phyloP scores from a whole-genome alignment of 768 basidiomycete species.

The Panellus pusillus region DNA sequence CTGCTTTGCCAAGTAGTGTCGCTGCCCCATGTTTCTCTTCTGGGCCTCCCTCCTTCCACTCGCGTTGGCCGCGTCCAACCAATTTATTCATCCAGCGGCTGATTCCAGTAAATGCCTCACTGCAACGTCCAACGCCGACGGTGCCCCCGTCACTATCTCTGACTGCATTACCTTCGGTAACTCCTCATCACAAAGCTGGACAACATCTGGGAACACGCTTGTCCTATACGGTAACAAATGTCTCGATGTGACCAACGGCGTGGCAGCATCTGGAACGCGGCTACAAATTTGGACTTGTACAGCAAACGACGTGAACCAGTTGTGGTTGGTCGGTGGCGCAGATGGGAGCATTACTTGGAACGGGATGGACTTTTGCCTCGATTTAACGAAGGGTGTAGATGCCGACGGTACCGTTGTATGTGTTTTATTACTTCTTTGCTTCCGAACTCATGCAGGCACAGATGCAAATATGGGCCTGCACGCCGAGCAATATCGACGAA shows the following conservation, averaged over 20 bases:
- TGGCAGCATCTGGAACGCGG: conserved; percentile 6
- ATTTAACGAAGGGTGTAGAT: conserved; percentile 12
- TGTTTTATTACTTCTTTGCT: conserved; percentile 3
- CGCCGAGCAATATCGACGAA: conserved; percentile 5
- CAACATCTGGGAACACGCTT: background rate
- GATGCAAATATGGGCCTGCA: conserved; percentile 18
- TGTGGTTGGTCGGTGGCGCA: conserved; percentile 8
- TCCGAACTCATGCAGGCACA: conserved; percentile 3
- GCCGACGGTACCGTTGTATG: conserved; percentile 10
- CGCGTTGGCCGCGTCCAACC: conserved; percentile 8
- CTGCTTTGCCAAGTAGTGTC: background rate
- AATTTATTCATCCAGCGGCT: background rate
- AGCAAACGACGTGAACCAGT: conserved; percentile 8
- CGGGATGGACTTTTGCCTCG: conserved; percentile 6
- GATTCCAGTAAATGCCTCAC: background rate
- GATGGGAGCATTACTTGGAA: conserved; percentile 11
- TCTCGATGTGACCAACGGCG: conserved; percentile 4
- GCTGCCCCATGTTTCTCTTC: conserved; percentile 1
- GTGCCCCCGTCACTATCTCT: background rate
- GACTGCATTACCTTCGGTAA: background rate
- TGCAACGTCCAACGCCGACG: background rate
- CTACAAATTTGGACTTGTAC: conserved; percentile 14
- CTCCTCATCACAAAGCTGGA: conserved; percentile 12
- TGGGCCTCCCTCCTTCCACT: background rate
- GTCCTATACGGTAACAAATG: conserved; percentile 4